Evolutionary conservation across 2,329 filamentous ascomycete genomes (phyloP).

Genomic region (Neodidymelliopsis sp.): DNA sequence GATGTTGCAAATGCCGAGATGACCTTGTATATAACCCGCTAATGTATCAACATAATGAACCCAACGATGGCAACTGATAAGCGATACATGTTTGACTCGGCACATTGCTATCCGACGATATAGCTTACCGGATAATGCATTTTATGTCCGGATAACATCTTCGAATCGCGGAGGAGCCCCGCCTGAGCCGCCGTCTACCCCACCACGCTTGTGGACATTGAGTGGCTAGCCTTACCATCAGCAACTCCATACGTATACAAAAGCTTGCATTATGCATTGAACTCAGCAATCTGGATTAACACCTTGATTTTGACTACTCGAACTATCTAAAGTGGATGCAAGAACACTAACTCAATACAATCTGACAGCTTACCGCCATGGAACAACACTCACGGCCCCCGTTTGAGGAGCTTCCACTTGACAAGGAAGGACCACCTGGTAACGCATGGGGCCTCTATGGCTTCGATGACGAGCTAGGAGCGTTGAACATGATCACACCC

Average conservation of each 20-base stretch:
- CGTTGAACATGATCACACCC: conserved; percentile 63
- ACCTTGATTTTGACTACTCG: background rate
- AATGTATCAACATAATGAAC: conserved; percentile 15
- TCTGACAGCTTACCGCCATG: conserved; percentile 11
- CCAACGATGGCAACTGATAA: background rate
- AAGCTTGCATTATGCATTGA: conserved; percentile 4
- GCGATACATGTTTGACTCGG: background rate
- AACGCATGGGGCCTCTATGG: conserved; percentile 67
- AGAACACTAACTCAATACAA: background rate
- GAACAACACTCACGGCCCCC: conserved; percentile 37
- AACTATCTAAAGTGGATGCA: background rate
- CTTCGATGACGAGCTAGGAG: conserved; percentile 60
- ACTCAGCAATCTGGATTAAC: background rate
- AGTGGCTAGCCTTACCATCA: conserved; percentile 31
- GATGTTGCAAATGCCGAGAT: conserved; percentile 22
- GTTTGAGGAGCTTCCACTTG: conserved; percentile 60
- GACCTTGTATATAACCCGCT: conserved; percentile 19
- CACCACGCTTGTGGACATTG: conserved; percentile 10
- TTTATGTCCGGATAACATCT: conserved; percentile 11
- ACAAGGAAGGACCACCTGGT: conserved; percentile 57
- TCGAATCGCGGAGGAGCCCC: conserved; percentile 4
- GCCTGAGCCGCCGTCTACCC: conserved; percentile 20
- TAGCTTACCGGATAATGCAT: conserved; percentile 10
- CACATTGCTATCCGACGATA: conserved; percentile 1
- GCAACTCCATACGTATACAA: conserved; percentile 31